Base-by-base conservation (phyloP, 1,139 yeast genomes). In the Pneumocystis canis region DNA sequence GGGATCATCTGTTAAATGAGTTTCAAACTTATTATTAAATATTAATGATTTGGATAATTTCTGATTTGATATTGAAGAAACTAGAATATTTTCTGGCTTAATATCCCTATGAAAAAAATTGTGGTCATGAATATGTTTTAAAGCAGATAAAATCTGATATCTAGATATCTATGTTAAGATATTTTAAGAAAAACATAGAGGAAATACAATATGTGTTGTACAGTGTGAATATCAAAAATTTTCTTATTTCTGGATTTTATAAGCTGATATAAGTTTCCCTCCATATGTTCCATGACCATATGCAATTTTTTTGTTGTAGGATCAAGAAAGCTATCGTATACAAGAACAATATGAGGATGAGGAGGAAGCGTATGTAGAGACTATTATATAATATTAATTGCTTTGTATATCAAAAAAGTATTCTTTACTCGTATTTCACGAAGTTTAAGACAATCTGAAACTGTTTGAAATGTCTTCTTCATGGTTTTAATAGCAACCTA, bases 241-340 rank as follows among this genome's bases (percentile, higher is more conserved):
- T 76, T 74, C 35, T 75, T 74, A 64, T 78, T 79, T 66, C 90
- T 77, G 16, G 67, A 60, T 28, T 68, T 67, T 40, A 87, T 84
- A 69, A 86, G 77, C 71, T 87, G 89, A 69, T 83, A 84, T 64
- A 92, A 77, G 70, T 85, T 89, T 73, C 84, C 89, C 68, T 85
- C 87, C 88, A 90, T 82, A 32, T 85, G 80, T 73, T 92, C 97
- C 95, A 90, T 89, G 5, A 87, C 85, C 58, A 90, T 87, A 70
- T 87, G 89, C 64, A 89, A 78, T 68, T 81, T 82, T 67, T 77
- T 79, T 59, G 79, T 74, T 11, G 70, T 67, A 60, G 80, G 77
- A 73, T 89, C 96, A 63, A 87, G 79, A 70, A 90, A 87, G 70
- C 89, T 78, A 69, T 90, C 96, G 73, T 81, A 82, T 1, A 89